Percentiles rank a stretch among this genome's conserved stretches.
These are phyloP conservation scores for Colletotrichum lini DNA, from an alignment of 2,329 filamentous ascomycete species.

Conservation along the genomic window DNA sequence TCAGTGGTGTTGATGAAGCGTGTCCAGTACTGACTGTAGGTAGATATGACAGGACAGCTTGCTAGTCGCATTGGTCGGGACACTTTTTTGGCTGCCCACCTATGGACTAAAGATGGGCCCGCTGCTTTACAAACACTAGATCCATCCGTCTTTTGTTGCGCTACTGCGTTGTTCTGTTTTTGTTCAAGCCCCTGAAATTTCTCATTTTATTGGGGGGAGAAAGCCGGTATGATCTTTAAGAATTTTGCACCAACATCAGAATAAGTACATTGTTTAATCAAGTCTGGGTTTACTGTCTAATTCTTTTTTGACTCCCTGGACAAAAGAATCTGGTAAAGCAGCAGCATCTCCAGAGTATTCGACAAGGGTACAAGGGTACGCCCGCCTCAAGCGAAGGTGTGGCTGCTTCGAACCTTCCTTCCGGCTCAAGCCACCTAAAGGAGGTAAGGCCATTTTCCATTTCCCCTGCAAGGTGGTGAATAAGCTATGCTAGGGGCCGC, in stretches of 20 bases:
- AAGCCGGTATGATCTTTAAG: too few species aligned
- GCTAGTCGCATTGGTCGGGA: constrained; percentile 34
- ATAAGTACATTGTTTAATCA: too few species aligned
- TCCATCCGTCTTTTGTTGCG: background rate
- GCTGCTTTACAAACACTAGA: constrained; percentile 30
- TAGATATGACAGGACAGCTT: constrained; percentile 41
- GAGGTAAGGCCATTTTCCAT: constrained; percentile 2
- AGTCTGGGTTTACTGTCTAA: too few species aligned
- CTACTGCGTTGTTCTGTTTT: background rate
- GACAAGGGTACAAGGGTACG: constrained; percentile 17
- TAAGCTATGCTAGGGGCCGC: constrained; percentile 34
- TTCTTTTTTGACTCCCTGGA: too few species aligned
- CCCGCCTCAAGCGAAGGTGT: constrained; percentile 25
- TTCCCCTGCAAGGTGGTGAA: constrained; percentile 34
- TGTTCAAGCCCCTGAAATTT: too few species aligned
- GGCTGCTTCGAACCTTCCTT: constrained; percentile 21
- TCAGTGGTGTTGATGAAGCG: constrained; percentile 37
- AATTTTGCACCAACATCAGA: too few species aligned
- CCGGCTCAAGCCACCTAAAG: constrained; percentile 14
- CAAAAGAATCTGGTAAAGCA: constrained; percentile 25
- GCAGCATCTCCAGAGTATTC: constrained; percentile 19
- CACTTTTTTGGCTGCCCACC: constrained; percentile 39
- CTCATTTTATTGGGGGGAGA: too few species aligned
- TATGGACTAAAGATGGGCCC: constrained; percentile 32
- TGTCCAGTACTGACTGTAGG: constrained; percentile 35